phyloP scores from a whole-genome alignment of 2,329 filamentous ascomycete species.

The Phialemoniopsis sp. region DNA sequence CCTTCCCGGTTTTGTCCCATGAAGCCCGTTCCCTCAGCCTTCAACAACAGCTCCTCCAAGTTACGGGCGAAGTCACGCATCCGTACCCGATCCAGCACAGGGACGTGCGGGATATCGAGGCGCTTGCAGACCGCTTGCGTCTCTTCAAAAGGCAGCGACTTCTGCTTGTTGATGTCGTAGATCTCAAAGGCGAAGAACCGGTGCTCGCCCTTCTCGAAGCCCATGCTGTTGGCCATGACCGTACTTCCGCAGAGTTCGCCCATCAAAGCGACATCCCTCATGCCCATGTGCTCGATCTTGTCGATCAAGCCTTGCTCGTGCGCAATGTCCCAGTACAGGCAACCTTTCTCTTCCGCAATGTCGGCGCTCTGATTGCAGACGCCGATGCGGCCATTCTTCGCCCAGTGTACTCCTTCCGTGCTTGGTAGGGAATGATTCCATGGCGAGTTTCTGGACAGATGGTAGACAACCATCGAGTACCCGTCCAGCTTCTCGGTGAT shows the following conservation, averaged over 20 bases:
- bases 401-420: not conserved
- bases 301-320: conserved; percentile 13
- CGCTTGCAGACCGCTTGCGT: conserved; percentile 7
- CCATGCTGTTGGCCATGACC: conserved; percentile 19
- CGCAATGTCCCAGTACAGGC: conserved; percentile 17
- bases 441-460: conserved; percentile 11
- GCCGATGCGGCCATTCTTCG: conserved; percentile 12
- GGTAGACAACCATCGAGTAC: conserved; percentile 22
- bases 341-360: conserved; percentile 9
- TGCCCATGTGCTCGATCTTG: conserved; percentile 10
- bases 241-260: conserved; percentile 21
- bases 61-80: conserved; percentile 7
- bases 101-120: conserved; percentile 14
- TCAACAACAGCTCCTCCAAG: conserved; percentile 16
- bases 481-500: conserved; percentile 27
- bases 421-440: conserved; percentile 9
- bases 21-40: conserved; percentile 18
- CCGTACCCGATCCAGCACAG: conserved; percentile 8
- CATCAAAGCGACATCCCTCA: conserved; percentile 18
- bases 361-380: conserved; percentile 13
- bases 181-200: conserved; percentile 19
- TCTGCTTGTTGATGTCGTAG: conserved; percentile 16
- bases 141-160: conserved; percentile 7
- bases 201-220: conserved; percentile 14
- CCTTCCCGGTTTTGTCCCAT: conserved; percentile 19